Evolutionary conservation across 192 early-diverging fungal genomes (phyloP).

Genomic region (Coemansia sp.): DNA sequence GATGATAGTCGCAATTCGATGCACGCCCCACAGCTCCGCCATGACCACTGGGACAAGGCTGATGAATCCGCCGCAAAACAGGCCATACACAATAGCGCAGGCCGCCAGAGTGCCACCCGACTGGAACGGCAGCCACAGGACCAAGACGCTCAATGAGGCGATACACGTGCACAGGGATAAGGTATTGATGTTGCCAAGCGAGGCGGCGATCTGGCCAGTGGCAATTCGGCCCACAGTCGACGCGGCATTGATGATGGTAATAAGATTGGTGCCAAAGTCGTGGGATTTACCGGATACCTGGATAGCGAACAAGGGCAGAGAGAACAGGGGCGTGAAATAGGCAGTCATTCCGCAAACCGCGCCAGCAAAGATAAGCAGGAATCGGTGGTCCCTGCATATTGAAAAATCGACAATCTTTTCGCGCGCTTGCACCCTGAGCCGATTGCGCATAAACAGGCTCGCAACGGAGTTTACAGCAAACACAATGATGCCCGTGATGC

Average conservation of each 20-base stretch:
- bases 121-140: constrained; percentile 60
- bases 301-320: constrained; percentile 46
- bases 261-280: constrained; percentile 56
- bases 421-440: constrained; percentile 10
- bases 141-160: constrained; percentile 51
- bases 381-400: constrained; percentile 49
- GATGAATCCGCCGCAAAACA: constrained; percentile 63
- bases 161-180: constrained; percentile 51
- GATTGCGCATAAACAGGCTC: constrained; percentile 50
- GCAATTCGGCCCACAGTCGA: constrained; percentile 66
- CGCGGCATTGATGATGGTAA: constrained; percentile 68
- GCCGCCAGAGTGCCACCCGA: constrained; percentile 41
- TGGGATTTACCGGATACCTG: constrained; percentile 41
- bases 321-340: constrained; percentile 66
- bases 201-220: constrained; percentile 62
- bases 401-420: constrained; percentile 52
- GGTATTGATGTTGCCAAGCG: constrained; percentile 65
- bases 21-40: constrained; percentile 59
- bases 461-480: constrained; percentile 48
- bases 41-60: constrained; percentile 60
- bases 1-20: constrained; percentile 60
- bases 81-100: constrained; percentile 57
- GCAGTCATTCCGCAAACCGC: constrained; percentile 54
- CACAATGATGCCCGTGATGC: constrained; percentile 54
- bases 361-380: constrained; percentile 44